A percentile compares a stretch with the other conserved stretches of the same genome.
Evolutionary conservation across 805 yeast species (phyloP).

Genomic region (Blastobotrys peoriensis): DNA sequence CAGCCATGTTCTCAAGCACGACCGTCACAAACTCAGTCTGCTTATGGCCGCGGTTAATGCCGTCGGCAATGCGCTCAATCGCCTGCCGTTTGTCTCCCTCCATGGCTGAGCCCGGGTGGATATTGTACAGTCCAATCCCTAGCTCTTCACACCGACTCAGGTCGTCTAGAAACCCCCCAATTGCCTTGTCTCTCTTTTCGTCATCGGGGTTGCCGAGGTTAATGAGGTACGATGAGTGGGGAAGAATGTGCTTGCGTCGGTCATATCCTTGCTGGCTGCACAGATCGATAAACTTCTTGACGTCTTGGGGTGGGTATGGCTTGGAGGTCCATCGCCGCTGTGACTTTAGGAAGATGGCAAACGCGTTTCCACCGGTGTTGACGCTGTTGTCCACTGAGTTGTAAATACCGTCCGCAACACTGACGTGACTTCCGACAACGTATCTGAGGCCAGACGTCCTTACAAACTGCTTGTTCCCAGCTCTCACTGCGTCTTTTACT

Average conservation of each 20-base stretch:
- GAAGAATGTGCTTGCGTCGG: constrained; percentile 73
- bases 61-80: constrained; percentile 61
- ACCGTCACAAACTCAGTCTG: constrained; percentile 77
- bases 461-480: neutral
- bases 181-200: constrained; percentile 71
- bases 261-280: constrained; percentile 63
- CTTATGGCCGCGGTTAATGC: constrained; percentile 70
- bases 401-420: constrained; percentile 39
- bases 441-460: neutral
- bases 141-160: constrained; percentile 78
- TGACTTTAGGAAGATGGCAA: constrained; percentile 85
- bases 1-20: constrained; percentile 96
- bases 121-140: constrained; percentile 78
- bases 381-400: constrained; percentile 58
- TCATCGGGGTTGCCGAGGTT: constrained; percentile 86
- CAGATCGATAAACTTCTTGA: constrained; percentile 52
- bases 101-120: constrained; percentile 82
- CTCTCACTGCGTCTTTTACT: neutral
- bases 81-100: constrained; percentile 65
- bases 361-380: constrained; percentile 63
- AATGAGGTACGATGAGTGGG: constrained; percentile 93
- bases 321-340: constrained; percentile 92
- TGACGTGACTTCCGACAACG: neutral
- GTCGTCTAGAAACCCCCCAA: constrained; percentile 77
- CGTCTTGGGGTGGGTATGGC: constrained; percentile 60